A percentile compares a stretch with the other conserved stretches of the same genome.
Evolutionary conservation across 305 asterid species (phyloP).

Genomic region (Vinca major): DNA sequence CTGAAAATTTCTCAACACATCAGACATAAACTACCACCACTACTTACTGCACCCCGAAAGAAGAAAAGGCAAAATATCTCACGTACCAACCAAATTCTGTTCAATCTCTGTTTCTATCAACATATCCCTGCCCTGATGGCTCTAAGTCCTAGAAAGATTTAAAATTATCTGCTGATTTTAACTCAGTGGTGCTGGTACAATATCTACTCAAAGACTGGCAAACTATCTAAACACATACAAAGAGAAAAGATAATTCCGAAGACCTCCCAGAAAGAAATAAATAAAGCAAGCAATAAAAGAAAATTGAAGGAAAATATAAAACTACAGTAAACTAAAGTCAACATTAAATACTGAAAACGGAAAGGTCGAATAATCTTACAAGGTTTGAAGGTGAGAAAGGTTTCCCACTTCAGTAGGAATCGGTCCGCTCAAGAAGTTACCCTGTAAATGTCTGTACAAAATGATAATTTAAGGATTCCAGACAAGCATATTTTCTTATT

Average conservation of each 20-base stretch:
- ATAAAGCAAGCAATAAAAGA: neutral
- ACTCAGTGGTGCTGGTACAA: neutral
- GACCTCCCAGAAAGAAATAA: neutral
- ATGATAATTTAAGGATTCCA: slow-evolving; percentile 5
- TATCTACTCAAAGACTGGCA: neutral
- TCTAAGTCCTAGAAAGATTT: neutral
- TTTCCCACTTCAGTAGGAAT: slow-evolving; percentile 84
- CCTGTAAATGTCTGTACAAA: slow-evolving; percentile 78
- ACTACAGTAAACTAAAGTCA: neutral
- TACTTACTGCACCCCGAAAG: neutral
- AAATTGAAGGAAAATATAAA: neutral
- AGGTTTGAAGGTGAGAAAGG: slow-evolving; percentile 58
- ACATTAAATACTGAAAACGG: slow-evolving; percentile 8
- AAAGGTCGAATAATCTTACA: slow-evolving; percentile 44
- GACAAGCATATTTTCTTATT: neutral
- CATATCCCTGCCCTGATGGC: neutral
- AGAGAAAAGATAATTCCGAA: neutral
- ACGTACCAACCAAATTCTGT: neutral
- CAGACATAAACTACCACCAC: neutral
- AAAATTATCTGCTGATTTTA: neutral
- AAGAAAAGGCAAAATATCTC: neutral
- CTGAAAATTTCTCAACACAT: neutral
- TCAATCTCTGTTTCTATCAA: neutral
- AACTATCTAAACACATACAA: neutral
- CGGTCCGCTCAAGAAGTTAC: slow-evolving; percentile 77